Conservation (phyloP, 208 protist species). For the Leishmania tropica region DNA sequence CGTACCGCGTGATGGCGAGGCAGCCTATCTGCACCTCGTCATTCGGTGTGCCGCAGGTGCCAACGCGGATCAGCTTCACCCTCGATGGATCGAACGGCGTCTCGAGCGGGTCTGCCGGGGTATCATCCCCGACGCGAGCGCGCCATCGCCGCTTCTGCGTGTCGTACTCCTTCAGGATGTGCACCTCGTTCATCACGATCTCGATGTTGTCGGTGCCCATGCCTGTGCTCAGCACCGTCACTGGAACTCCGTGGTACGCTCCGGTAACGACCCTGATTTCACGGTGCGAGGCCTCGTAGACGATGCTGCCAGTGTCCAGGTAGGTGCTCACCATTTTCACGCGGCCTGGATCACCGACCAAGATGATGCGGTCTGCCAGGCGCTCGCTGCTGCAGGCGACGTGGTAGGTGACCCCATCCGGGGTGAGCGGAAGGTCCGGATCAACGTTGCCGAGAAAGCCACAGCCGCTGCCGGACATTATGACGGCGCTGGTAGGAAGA, state of each 20-base stretch:
- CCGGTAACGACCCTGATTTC: constrained; percentile 75
- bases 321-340: constrained; percentile 54
- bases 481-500: background rate
- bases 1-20: constrained; percentile 67
- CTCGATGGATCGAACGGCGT: constrained; percentile 46
- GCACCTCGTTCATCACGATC: constrained; percentile 77
- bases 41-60: constrained; percentile 73
- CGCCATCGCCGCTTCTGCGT: constrained; percentile 42
- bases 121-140: constrained; percentile 36
- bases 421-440: constrained; percentile 62
- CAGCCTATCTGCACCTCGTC: constrained; percentile 43
- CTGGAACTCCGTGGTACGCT: constrained; percentile 67
- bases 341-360: constrained; percentile 74
- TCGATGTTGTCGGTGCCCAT: constrained; percentile 88
- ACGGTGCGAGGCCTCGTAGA: constrained; percentile 56
- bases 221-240: constrained; percentile 72
- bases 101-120: constrained; percentile 11
- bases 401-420: constrained; percentile 75
- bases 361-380: constrained; percentile 73
- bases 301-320: constrained; percentile 64
- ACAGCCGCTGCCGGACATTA: constrained; percentile 43
- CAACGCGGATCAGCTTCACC: constrained; percentile 73
- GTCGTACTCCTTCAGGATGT: constrained; percentile 84
- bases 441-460: constrained; percentile 40
- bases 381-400: constrained; percentile 43